These are phyloP conservation scores for Xylariales sp. DNA, from an alignment of 2,329 filamentous ascomycete species.

Conservation along the genomic window DNA sequence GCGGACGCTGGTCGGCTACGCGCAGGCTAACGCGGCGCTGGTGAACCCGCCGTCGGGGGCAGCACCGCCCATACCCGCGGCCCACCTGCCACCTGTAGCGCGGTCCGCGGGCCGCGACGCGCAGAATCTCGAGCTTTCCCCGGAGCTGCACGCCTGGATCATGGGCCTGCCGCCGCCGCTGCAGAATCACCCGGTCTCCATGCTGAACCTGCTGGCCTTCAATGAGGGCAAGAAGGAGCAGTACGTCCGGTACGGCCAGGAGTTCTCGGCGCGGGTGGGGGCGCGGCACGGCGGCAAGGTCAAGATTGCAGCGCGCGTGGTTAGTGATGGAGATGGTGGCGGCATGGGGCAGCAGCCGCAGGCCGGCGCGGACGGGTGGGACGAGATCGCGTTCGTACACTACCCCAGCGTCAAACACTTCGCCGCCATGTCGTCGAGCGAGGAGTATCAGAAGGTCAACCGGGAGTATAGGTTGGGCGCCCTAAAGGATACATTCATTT, in stretches of 20 bases:
- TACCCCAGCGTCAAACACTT: conserved; percentile 60
- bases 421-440: conserved; percentile 39
- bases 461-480: conserved; percentile 15
- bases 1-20: conserved; percentile 13
- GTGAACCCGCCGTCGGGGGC: conserved; percentile 9
- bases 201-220: conserved; percentile 62
- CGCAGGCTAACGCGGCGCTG: conserved; percentile 11
- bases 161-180: conserved; percentile 14
- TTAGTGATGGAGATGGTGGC: too few relatives aligned
- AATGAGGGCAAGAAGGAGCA: conserved; percentile 41
- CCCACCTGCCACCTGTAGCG: conserved; percentile 5
- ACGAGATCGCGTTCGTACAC: conserved; percentile 61
- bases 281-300: conserved; percentile 50
- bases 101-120: conserved; percentile 10
- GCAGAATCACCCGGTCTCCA: conserved; percentile 44
- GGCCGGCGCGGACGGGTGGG: conserved; percentile 39
- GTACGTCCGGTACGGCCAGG: conserved; percentile 56
- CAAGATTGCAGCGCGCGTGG: conserved; percentile 58
- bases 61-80: too few relatives aligned
- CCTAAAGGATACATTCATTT: conserved; percentile 19
- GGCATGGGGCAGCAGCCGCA: conserved; percentile 5
- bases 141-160: conserved; percentile 48
- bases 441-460: conserved; percentile 20
- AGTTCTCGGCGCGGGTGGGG: conserved; percentile 44
- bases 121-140: conserved; percentile 49